Evolutionary conservation across 148 eudicot species (phyloP).

Genomic region (Euryodendron excelsum): DNA sequence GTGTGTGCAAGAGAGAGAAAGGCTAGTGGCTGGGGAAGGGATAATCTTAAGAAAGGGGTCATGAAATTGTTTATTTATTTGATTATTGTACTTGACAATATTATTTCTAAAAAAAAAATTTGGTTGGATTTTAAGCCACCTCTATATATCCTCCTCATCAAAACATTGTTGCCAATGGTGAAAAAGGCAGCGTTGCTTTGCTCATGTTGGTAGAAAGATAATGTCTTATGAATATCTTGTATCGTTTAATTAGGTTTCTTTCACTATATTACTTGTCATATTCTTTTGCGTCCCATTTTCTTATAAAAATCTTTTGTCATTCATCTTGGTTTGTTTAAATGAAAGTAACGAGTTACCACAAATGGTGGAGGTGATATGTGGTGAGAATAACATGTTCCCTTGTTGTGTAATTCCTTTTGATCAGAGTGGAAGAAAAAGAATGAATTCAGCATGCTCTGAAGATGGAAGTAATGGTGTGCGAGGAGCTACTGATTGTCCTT

Average conservation of each 20-base stretch:
- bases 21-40: background rate
- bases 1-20: too few species aligned
- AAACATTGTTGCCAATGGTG: too few species aligned
- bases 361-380: too few species aligned
- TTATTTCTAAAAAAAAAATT: too few species aligned
- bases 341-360: too few species aligned
- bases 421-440: slow-evolving; percentile 12
- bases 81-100: background rate
- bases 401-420: background rate
- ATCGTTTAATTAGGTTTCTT: too few species aligned
- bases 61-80: too few species aligned
- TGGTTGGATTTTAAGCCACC: background rate
- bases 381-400: background rate
- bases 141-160: too few species aligned
- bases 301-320: background rate
- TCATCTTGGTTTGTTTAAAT: background rate
- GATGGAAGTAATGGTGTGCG: slow-evolving; percentile 8
- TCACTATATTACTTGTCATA: too few species aligned
- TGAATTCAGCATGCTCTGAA: background rate
- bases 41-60: background rate
- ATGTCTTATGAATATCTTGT: too few species aligned
- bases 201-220: background rate
- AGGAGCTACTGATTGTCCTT: slow-evolving; percentile 6
- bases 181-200: background rate
- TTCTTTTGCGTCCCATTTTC: background rate